Conservation (phyloP, 208 protist genomes). For the Trypanosoma vivax region DNA sequence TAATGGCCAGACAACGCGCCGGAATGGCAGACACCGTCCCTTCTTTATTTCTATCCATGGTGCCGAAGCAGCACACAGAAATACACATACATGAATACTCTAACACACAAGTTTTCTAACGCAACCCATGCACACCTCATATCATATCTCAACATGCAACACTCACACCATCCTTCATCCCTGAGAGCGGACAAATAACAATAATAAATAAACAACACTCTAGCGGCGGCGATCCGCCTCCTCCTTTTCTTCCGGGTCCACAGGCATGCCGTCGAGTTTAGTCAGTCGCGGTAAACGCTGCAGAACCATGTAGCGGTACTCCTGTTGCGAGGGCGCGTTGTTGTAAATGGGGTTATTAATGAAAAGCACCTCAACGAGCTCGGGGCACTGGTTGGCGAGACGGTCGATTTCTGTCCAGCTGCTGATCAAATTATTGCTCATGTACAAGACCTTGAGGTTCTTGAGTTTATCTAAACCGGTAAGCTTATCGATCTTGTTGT, state of each 20-base stretch:
- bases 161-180: too few relatives aligned
- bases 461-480: constrained; percentile 91
- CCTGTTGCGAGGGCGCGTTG: constrained; percentile 56
- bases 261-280: constrained; percentile 81
- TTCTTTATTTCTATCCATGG: too few relatives aligned
- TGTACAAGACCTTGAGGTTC: constrained; percentile 88
- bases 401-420: constrained; percentile 93
- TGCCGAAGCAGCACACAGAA: too few relatives aligned
- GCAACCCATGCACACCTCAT: too few relatives aligned
- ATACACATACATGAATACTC: too few relatives aligned
- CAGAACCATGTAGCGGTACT: constrained; percentile 85
- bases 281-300: constrained; percentile 82
- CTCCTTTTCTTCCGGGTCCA: constrained; percentile 87
- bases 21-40: too few relatives aligned
- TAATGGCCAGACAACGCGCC: too few relatives aligned
- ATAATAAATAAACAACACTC: too few relatives aligned
- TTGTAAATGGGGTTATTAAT: constrained; percentile 90
- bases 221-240: constrained; percentile 82
- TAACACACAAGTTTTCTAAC: too few relatives aligned
- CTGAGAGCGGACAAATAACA: too few relatives aligned
- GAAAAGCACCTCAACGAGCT: constrained; percentile 90
- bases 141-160: too few relatives aligned
- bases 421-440: constrained; percentile 94
- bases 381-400: constrained; percentile 86
- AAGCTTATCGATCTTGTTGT: constrained; percentile 95